Evolutionary conservation across 2,329 filamentous ascomycete genomes (phyloP), one percentile per base, ranked within the genome.

Genomic region (Nemania bipapillata): DNA sequence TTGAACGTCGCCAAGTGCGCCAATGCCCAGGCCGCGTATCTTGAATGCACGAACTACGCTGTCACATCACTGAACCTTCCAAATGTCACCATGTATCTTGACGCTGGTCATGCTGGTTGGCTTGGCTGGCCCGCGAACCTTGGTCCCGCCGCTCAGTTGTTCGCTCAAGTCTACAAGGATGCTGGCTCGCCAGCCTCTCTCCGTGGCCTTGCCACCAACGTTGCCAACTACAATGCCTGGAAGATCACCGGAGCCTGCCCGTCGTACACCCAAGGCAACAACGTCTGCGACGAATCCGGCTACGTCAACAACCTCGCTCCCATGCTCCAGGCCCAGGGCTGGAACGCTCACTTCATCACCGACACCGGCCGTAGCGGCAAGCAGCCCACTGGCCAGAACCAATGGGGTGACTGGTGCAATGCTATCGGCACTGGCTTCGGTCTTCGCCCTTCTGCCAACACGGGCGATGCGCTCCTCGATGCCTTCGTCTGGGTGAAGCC

Each of bases 231-330:
- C 80, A 88, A 88, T 74, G 81, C 75, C 32, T 86, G 82, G 81
- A 79, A 77, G 69, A 73, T 84, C 32, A 72, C 73, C 67, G 67
- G 67, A n/a, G 74, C 77, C 1, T 75, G 84, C 26, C 84, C 85
- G 3, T 76, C 80, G 2, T 87, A 78, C 68, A 76, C 77, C 65
- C 75, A 70, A 78, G 73, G 80, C 74, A 84, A 86, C 78, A 74
- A 78, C 66, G 81, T 83, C 74, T 87, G 85, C 72, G 87, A 89
- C 72, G 82, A 83, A 74, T 84, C 77, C 66, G 85, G 85, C 77
- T 94, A 89, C 79, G 81, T 86, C 42, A 76, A 83, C 56, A 91
- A 90, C 63, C 89, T 96, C 74, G 88, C 88, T 7, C 85, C 87
- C 5, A 86, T 90, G 26, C 86, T 92, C 35, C 81, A 83, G 1